These are phyloP conservation scores for Trichoderma reesei DNA, from an alignment of 495 filamentous ascomycete species.

Conservation along the genomic window DNA sequence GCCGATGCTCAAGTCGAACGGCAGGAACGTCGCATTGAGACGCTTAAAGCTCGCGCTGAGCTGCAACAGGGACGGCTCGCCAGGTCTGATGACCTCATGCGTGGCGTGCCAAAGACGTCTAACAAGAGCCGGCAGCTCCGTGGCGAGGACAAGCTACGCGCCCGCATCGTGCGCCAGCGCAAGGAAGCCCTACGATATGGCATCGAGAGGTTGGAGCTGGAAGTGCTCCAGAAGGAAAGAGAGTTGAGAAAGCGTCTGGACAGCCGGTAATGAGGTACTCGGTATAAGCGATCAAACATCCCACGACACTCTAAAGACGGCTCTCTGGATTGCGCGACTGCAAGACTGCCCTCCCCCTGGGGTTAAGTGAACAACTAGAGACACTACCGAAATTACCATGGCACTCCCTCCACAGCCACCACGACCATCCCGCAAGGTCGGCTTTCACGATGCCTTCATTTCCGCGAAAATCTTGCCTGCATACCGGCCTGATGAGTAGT, in stretches of 20 bases:
- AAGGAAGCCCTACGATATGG: constrained; percentile 39
- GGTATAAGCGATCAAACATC: not conserved
- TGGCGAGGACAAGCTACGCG: constrained; percentile 27
- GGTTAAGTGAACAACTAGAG: not conserved
- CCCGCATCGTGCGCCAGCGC: constrained; percentile 29
- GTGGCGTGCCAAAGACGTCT: not conserved
- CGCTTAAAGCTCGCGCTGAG: constrained; percentile 36
- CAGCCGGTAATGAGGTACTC: not conserved
- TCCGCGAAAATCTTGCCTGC: not conserved
- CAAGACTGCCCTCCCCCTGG: not conserved
- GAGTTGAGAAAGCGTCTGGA: constrained; percentile 38
- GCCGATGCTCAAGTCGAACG: constrained; percentile 37
- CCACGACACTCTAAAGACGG: constrained; percentile 10
- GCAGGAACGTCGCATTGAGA: constrained; percentile 36
- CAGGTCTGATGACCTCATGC: constrained; percentile 8
- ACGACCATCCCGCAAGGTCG: not conserved
- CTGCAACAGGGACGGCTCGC: constrained; percentile 36
- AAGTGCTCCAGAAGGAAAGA: constrained; percentile 41
- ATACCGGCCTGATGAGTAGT: not conserved
- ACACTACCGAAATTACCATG: not conserved
- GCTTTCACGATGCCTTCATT: constrained; percentile 3
- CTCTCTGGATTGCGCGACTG: not conserved
- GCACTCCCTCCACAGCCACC: not conserved
- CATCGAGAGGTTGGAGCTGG: constrained; percentile 40
- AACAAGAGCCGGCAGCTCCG: constrained; percentile 15